Base-by-base conservation (phyloP, 805 yeast genomes). In the Teunomyces lycoperdinae region DNA sequence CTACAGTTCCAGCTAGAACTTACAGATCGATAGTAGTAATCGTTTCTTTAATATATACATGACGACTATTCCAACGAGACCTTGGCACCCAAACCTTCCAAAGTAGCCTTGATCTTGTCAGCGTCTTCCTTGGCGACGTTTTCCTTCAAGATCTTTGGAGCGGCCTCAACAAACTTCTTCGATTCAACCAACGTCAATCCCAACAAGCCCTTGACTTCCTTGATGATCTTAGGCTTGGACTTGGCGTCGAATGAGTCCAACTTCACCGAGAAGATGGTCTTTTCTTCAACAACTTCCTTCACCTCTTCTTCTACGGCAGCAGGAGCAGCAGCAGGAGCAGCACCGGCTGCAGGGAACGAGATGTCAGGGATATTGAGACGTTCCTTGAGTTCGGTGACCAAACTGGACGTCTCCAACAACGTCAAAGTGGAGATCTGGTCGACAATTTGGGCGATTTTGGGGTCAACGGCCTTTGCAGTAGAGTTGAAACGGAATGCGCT, bases 111-210 rank as follows among this genome's bases (percentile, higher is more conserved):
- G 67, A 94, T 86, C 80, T 91, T 90, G 63, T 92, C 97, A 57
- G 98, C 98, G 62, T 94, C 99, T 66, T 89, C 99, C 79, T 94
- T 94, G 53, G 96, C 85, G 52, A 94, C 90, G 61, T 90, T 89
- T 61, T 94, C 99, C 77, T 94, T 94, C 70, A 94, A 78, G 41
- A 87, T 77, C 79, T 94, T 94, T 60, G 99, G 99, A 52, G 99
- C 98, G 61, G 89, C 74, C 77, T 94, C 99, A 49, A 94, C 99
- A 57, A 94, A 88, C 76, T 94, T 94, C 84, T 94, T 94, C 53
- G 97, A 88, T 68, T 94, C 98, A 51, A 94, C 99, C 59, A 94
- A 79, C 5, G 96, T 89, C 61, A 94, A 78, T 11, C 97, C 97
- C 62, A 94, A 79, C 64, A 92, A 76, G 52, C 86, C 79, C 78